phyloP scores from a whole-genome alignment of 495 filamentous ascomycete genomes.

The Umbilicaria muhlenbergii region DNA sequence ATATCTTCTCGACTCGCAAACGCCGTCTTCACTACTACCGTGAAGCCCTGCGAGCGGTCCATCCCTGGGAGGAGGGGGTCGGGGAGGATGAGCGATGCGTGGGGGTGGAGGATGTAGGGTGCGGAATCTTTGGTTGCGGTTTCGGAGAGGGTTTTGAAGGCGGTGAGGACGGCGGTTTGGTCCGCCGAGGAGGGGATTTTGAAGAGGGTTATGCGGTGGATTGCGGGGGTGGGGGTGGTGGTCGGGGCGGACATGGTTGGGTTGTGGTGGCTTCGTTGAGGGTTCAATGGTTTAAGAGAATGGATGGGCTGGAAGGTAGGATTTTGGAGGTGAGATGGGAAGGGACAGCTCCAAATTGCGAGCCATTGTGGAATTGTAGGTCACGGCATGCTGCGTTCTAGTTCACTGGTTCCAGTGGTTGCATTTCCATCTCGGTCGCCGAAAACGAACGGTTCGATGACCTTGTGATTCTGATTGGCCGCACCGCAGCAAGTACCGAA shows the following conservation, averaged over 20 bases:
- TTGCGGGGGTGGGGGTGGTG: constrained; percentile 22
- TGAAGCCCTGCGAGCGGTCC: constrained; percentile 44
- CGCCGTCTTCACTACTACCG: constrained; percentile 37
- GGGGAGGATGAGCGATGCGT: constrained; percentile 26
- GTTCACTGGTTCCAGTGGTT: too few relatives aligned
- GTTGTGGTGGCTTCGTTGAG: too few relatives aligned
- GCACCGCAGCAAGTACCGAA: too few relatives aligned
- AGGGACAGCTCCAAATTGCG: too few relatives aligned
- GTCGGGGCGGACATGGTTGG: background rate
- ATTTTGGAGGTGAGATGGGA: too few relatives aligned
- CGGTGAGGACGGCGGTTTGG: constrained; percentile 26
- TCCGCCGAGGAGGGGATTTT: constrained; percentile 36
- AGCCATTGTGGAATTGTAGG: too few relatives aligned
- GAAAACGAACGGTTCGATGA: too few relatives aligned
- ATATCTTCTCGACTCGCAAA: constrained; percentile 52
- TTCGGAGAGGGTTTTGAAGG: constrained; percentile 20
- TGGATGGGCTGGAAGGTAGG: too few relatives aligned
- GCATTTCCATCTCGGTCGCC: too few relatives aligned
- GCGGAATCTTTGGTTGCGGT: constrained; percentile 27
- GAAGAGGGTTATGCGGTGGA: constrained; percentile 44
- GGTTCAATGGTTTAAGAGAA: too few relatives aligned
- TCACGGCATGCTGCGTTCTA: too few relatives aligned
- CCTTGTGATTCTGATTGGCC: too few relatives aligned
- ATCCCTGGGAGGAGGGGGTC: constrained; percentile 20
- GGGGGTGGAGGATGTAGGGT: constrained; percentile 42